phyloP scores from a whole-genome alignment of 2,329 filamentous ascomycete genomes.

The Fusarium incarnatum region DNA sequence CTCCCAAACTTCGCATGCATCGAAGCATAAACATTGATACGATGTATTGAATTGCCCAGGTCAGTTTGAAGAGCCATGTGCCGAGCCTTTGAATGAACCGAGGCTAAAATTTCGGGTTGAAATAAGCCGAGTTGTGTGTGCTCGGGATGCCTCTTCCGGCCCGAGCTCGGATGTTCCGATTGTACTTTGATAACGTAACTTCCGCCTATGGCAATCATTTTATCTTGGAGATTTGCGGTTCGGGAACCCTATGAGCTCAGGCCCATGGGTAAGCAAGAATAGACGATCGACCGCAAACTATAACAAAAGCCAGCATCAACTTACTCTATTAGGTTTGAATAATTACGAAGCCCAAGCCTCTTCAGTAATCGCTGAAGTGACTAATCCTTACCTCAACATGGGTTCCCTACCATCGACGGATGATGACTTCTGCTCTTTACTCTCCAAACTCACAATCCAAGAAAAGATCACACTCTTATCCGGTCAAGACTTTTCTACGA shows the following conservation, averaged over 20 bases:
- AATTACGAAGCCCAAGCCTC: neutral
- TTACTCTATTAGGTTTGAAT: neutral
- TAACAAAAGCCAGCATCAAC: neutral
- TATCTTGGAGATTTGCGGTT: neutral
- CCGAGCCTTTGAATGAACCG: neutral
- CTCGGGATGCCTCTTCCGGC: neutral
- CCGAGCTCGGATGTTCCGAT: conserved; percentile 9
- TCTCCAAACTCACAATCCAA: conserved; percentile 1
- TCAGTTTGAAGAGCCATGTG: neutral
- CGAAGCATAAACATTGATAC: too few species aligned
- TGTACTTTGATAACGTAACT: neutral
- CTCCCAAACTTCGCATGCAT: neutral
- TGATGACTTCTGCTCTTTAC: conserved; percentile 4
- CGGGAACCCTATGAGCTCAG: neutral
- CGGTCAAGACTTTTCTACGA: conserved; percentile 6
- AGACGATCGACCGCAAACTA: neutral
- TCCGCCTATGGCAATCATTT: neutral
- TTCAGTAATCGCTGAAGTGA: too few species aligned
- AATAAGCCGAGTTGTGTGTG: neutral
- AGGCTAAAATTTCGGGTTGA: neutral
- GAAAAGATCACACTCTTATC: conserved; percentile 11
- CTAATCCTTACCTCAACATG: neutral
- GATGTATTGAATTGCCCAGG: neutral
- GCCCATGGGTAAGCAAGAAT: neutral
- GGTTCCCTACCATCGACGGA: neutral